Conservation (phyloP, 1,284 basidiomycete species). For the Albatrellus sp. region DNA sequence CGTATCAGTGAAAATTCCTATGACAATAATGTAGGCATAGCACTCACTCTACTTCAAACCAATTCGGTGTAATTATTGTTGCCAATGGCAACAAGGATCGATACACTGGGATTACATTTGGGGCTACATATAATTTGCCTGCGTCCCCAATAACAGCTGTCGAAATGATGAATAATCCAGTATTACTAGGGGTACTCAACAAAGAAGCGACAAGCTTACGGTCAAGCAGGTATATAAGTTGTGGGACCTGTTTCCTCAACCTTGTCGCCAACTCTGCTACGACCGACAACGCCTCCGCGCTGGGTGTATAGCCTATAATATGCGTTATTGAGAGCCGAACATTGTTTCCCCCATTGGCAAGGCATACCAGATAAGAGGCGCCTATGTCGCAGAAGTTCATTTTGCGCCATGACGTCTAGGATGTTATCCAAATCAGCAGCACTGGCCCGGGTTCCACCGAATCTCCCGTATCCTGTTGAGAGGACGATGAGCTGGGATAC, state of each 20-base stretch:
- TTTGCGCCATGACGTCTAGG: conserved; percentile 55
- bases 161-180: background rate
- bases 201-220: conserved; percentile 40
- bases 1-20: background rate
- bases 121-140: conserved; percentile 78
- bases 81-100: conserved; percentile 67
- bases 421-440: conserved; percentile 57
- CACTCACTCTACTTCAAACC: conserved; percentile 92
- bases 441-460: conserved; percentile 63
- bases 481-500: background rate
- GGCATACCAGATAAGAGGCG: conserved; percentile 60
- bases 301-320: conserved; percentile 71
- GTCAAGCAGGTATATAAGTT: conserved; percentile 79
- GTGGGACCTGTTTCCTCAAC: conserved; percentile 42
- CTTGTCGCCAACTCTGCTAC: conserved; percentile 55
- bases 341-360: background rate
- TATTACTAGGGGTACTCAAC: background rate
- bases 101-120: conserved; percentile 85
- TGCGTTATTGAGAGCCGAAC: background rate
- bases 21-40: conserved; percentile 1
- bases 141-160: conserved; percentile 84
- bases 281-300: conserved; percentile 64
- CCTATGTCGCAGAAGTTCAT: conserved; percentile 51
- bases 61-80: conserved; percentile 93
- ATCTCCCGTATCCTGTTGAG: conserved; percentile 60